Base-by-base conservation (phyloP, 2,329 filamentous ascomycete genomes). In the Talaromyces islandicus region DNA sequence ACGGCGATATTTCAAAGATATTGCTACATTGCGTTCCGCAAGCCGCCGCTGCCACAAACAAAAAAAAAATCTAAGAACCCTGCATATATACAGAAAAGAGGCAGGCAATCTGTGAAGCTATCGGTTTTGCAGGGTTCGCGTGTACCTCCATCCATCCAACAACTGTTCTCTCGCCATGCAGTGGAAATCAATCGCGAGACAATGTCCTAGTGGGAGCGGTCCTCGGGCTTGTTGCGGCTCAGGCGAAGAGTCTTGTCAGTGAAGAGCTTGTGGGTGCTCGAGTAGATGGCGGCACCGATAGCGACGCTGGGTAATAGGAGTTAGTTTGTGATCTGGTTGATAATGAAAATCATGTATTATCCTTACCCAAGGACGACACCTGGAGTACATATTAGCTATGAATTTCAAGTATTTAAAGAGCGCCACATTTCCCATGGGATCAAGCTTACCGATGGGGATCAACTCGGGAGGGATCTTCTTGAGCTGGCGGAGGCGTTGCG, bases 171-270 rank as follows among this genome's bases (percentile, higher is more conserved):
- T 21, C 43, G 51, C 56, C 55, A 58, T 38, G 48, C 12, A 14
- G 30, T n/a, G 25, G 24, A 12, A 46, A 43, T 58, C 38, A 30
- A 24, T 25, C 41, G 19, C 21, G 25, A 43, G 41, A 48, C 25
- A 27, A 7, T 25, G 29, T 21, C 53, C 56, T 54, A 62, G 53
- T 62, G 60, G 60, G 56, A 56, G 30, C 66, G 73, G 64, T 73
- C 72, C 69, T 77, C 70, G 59, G 73, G 75, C 75, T 81, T 83
- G 78, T 91, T 87, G 73, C 92, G 88, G 76, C 81, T 82, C 69
- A 97, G 86, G 75, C 94, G 91, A 71, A 99, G 89, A 70, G 89
- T 95, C 85, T 93, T 93, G 83, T 99, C 94, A 69, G 88, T 86
- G 64, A 85, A 75, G 74, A 99, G 85, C 82, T 97, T 97, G 75